phyloP scores from a whole-genome alignment of 2,329 filamentous ascomycete species.

The Fusarium decemcellulare region DNA sequence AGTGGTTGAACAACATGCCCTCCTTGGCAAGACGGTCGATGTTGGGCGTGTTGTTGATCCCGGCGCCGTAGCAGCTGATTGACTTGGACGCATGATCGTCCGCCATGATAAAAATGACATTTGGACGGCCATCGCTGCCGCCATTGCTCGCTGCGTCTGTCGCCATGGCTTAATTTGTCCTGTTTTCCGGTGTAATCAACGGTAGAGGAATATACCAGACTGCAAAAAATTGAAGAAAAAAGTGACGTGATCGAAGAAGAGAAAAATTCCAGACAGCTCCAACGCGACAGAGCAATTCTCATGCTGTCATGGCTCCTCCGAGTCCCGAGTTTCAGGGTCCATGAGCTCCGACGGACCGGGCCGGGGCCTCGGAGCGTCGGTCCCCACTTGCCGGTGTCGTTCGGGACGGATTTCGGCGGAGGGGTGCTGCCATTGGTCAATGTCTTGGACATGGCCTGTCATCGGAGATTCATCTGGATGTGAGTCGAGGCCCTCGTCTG shows the following conservation, averaged over 20 bases:
- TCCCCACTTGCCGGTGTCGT: constrained; percentile 23
- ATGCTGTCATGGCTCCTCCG: constrained; percentile 16
- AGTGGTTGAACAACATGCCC: constrained; percentile 66
- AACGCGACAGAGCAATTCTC: background rate
- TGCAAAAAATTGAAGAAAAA: background rate
- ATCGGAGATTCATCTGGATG: constrained; percentile 4
- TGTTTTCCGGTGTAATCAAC: background rate
- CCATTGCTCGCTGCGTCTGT: background rate
- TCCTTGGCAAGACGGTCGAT: constrained; percentile 64
- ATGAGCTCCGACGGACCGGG: constrained; percentile 3
- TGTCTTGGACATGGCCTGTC: background rate
- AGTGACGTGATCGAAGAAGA: constrained; percentile 5
- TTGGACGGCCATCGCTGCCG: constrained; percentile 29
- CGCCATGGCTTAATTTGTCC: constrained; percentile 15
- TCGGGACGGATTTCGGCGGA: constrained; percentile 28
- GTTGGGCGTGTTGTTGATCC: constrained; percentile 66
- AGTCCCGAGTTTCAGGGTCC: constrained; percentile 32
- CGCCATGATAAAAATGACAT: constrained; percentile 65
- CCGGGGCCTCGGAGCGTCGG: constrained; percentile 17
- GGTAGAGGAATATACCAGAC: background rate
- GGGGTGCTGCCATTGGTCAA: constrained; percentile 18
- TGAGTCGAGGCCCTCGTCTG: background rate
- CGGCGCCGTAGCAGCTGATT: constrained; percentile 63
- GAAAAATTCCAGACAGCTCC: constrained; percentile 2
- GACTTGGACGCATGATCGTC: constrained; percentile 68